Base-by-base conservation (phyloP, 257 asterid genomes). In the Ocimum tenuiflorum region DNA sequence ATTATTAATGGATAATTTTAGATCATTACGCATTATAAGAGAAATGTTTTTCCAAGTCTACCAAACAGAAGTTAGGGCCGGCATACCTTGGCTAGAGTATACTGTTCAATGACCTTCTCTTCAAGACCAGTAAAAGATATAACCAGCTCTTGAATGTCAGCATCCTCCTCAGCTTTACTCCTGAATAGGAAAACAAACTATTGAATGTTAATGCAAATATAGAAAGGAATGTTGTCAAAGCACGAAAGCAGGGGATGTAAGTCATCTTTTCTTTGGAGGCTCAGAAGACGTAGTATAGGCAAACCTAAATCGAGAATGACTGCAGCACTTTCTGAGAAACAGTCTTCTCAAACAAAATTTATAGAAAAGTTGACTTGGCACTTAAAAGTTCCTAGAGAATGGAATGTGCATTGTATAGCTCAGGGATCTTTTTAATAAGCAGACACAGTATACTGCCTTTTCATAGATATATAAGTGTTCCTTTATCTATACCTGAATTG, bases 41-140 rank as follows among this genome's bases (percentile, higher is more conserved):
- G n/a, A n/a, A n/a, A n/a, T n/a, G n/a, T n/a, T n/a, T n/a, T n/a
- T n/a, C n/a, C n/a, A 56, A 43, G 64, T 42, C 23, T 7, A 67
- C 45, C 65, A 57, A 50, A 58, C 53, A 70, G 75, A 56, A 54
- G 56, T 47, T 54, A 35, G n/a, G n/a, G n/a, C n/a, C 55, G 48
- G 39, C 72, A 60, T 85, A 92, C 99, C 99, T 92, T 92, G 22
- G 89, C 94, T 68, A 84, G 82, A 74, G 99, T 90, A 78, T 92
- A 92, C 75, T 84, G 91, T 76, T 75, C 87, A 70, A 92, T 86
- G 65, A 92, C 88, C 78, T 89, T 89, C 85, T 92, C 99, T 79
- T 92, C 97, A 72, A 89, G 88, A 51, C 87, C 85, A 15, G 90
- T 83, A 79, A 87, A 87, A 33, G 96, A 87, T 74, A 55, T 39